phyloP scores from a whole-genome alignment of 2,329 filamentous ascomycete species.

The Aspergillus uvarum region DNA sequence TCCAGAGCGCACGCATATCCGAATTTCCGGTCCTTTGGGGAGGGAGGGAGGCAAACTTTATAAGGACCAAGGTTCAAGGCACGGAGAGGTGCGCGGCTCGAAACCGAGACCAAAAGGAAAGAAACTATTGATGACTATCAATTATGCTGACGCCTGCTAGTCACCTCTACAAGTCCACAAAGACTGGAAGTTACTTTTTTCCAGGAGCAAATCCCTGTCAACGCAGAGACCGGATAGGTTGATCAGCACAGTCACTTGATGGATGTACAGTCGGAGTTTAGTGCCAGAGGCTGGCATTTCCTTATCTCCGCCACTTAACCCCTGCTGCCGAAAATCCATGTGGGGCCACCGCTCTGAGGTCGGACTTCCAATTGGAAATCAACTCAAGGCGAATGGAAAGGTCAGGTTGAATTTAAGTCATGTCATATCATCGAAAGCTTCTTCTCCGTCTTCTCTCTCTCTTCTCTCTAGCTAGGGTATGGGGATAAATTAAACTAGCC shows the following conservation, averaged over 20 bases:
- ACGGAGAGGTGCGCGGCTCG: background rate
- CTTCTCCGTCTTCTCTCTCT: too few species aligned
- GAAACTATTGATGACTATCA: background rate
- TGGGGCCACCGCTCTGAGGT: too few species aligned
- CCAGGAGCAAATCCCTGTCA: background rate
- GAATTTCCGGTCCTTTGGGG: background rate
- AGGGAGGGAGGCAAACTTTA: background rate
- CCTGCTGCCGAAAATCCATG: too few species aligned
- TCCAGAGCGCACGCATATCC: slow-evolving; percentile 16
- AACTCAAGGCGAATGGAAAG: too few species aligned
- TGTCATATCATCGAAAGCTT: too few species aligned
- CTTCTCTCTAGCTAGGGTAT: too few species aligned
- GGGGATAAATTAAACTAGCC: background rate
- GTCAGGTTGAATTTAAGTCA: too few species aligned
- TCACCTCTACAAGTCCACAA: background rate
- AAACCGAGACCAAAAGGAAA: background rate
- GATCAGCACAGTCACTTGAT: background rate
- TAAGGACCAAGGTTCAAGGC: background rate
- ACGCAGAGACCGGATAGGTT: background rate
- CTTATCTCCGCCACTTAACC: too few species aligned
- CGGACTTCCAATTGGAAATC: too few species aligned
- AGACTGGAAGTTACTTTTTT: background rate
- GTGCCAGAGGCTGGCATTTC: too few species aligned
- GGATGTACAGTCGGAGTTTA: too few species aligned
- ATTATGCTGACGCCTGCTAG: background rate